Evolutionary conservation across 2,329 filamentous ascomycete species (phyloP).

Genomic region (Botrytis medusae): DNA sequence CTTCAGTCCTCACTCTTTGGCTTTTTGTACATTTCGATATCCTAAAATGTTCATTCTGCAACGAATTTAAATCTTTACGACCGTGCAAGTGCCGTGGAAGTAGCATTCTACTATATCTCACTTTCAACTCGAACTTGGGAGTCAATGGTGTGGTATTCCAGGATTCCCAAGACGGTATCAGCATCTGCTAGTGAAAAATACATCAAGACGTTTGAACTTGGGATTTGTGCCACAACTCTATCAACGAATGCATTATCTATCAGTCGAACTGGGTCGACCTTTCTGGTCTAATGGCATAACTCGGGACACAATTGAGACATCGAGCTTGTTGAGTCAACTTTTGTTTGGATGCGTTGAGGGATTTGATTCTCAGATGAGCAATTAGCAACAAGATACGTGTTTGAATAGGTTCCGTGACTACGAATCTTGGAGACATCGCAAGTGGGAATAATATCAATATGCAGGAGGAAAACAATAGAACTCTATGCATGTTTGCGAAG

Average conservation of each 20-base stretch:
- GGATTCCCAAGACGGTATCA: not conserved
- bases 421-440: not conserved
- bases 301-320: not conserved
- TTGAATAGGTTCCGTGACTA: not conserved
- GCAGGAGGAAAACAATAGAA: too few species aligned
- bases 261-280: not conserved
- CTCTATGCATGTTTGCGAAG: too few species aligned
- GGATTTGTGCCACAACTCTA: not conserved
- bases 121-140: conserved; percentile 18
- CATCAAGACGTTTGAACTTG: not conserved
- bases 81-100: not conserved
- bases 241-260: not conserved
- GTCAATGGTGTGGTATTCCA: conserved; percentile 25
- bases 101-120: not conserved
- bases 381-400: not conserved
- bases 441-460: not conserved
- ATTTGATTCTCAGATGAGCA: too few species aligned
- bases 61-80: not conserved
- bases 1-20: not conserved
- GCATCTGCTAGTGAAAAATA: not conserved
- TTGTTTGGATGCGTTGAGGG: not conserved
- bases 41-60: not conserved
- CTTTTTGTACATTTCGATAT: not conserved
- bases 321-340: not conserved
- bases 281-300: too few species aligned